Evolutionary conservation across 352 stramenopile genomes (phyloP), one percentile per base, ranked within the genome.

Genomic region (Phytophthora brassicae): DNA sequence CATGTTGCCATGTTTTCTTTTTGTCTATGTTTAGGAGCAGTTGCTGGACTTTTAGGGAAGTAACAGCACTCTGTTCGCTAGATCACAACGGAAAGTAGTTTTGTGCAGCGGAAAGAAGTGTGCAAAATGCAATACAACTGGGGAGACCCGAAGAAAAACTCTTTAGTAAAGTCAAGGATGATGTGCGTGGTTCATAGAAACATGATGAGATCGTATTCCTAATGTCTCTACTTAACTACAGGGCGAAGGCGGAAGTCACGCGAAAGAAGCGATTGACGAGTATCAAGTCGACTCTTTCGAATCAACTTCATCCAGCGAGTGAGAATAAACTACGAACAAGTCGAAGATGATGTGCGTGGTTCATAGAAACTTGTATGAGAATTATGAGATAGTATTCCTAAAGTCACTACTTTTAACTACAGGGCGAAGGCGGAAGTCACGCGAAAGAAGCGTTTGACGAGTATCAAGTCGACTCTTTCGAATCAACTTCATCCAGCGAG

Each of bases 111-210:
- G 8, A 14, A 49, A 3, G 9, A 39, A 39, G 33, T 16, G 24
- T 14, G 20, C 22, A 41, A 6, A 5, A 92, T 92, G 83, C 74
- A 89, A 24, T 94, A 84, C 74, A 94, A 94, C 74, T 94, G 85
- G 85, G 74, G 74, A 17, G 83, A 92, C 39, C 85, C 83, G 26
- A 85, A 82, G 69, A 90, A 92, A 61, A 94, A 92, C 70, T 88
- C 80, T 48, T 68, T 77, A 45, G 58, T 92, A 4, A 77, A 74
- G 31, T 76, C 74, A 1, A 77, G 85, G 39, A 89, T 94, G 74
- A 92, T 94, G 85, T 94, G 31, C 28, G 77, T 77, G 36, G 16
- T 22, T 23, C 19, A 3, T 16, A 43, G 4, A 4, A 24, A 17
- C 6, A 16, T 24, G n/a, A 4, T 9, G 17, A 8, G 20, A 6